These are phyloP conservation scores for Leucoagaricus sp. DNA, from an alignment of 1,284 basidiomycete genomes.

Conservation along the genomic window DNA sequence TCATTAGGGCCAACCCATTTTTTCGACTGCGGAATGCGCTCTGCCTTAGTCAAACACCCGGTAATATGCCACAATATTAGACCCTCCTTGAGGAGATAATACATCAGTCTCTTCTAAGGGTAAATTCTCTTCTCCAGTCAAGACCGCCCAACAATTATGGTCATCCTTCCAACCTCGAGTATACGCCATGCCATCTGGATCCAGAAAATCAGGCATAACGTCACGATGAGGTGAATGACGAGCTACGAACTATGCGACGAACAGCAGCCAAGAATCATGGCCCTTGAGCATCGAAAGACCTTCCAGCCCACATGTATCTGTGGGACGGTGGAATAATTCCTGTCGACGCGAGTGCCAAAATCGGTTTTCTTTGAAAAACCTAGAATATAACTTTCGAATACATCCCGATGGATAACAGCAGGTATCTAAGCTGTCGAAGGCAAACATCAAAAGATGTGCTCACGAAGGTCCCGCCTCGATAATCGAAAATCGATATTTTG, in stretches of 20 bases:
- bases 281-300: conserved; percentile 16
- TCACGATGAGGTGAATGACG: too few relatives aligned
- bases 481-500: conserved; percentile 18
- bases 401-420: too few relatives aligned
- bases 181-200: conserved; percentile 12
- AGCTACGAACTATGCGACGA: conserved; percentile 28
- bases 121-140: background rate
- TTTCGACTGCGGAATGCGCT: background rate
- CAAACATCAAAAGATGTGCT: background rate
- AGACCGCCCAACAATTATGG: conserved; percentile 5
- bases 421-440: conserved; percentile 11
- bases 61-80: too few relatives aligned
- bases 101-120: background rate
- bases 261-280: conserved; percentile 28
- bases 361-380: conserved; percentile 2
- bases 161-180: conserved; percentile 11
- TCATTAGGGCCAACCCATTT: background rate
- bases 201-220: too few relatives aligned
- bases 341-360: conserved; percentile 10
- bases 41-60: too few relatives aligned
- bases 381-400: conserved; percentile 17
- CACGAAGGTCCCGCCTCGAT: conserved; percentile 27
- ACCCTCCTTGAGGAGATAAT: conserved; percentile 4
- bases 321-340: conserved; percentile 22
- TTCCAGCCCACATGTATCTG: conserved; percentile 18